Conservation (phyloP, 2,329 filamentous ascomycete genomes). For the Pezizomycotina sp. region DNA sequence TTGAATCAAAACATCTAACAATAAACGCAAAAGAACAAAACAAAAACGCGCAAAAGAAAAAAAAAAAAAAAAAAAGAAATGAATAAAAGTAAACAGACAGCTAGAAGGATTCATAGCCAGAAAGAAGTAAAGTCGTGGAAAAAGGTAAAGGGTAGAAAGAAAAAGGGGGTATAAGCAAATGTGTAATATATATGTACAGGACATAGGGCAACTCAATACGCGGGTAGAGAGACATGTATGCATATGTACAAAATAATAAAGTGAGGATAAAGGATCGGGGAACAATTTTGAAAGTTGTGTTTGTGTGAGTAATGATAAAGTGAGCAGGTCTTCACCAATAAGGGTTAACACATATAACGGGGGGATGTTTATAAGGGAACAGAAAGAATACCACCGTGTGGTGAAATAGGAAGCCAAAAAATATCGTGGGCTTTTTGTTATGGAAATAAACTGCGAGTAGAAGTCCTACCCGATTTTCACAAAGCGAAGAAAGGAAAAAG, state of each 20-base stretch:
- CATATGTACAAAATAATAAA: neutral
- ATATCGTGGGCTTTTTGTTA: conserved; percentile 8
- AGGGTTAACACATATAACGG: no score
- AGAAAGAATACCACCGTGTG: no score
- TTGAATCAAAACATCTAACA: no score
- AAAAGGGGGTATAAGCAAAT: neutral
- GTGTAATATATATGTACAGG: neutral
- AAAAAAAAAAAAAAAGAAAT: neutral
- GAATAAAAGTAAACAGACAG: neutral
- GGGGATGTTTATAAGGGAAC: no score
- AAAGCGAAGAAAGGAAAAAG: neutral
- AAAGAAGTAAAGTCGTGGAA: neutral
- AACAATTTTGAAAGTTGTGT: neutral
- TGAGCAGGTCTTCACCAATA: no score
- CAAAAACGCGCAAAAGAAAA: neutral
- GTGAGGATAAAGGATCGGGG: neutral
- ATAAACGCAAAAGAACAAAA: neutral
- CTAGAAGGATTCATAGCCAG: neutral
- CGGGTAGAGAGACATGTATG: neutral
- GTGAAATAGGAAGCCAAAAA: conserved; percentile 3
- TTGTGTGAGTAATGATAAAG: neutral
- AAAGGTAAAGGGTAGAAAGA: neutral
- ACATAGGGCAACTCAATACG: neutral
- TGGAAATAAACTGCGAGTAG: neutral
- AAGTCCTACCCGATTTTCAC: neutral